phyloP scores from a whole-genome alignment of 2,329 filamentous ascomycete genomes.

The Talaromyces sp. region DNA sequence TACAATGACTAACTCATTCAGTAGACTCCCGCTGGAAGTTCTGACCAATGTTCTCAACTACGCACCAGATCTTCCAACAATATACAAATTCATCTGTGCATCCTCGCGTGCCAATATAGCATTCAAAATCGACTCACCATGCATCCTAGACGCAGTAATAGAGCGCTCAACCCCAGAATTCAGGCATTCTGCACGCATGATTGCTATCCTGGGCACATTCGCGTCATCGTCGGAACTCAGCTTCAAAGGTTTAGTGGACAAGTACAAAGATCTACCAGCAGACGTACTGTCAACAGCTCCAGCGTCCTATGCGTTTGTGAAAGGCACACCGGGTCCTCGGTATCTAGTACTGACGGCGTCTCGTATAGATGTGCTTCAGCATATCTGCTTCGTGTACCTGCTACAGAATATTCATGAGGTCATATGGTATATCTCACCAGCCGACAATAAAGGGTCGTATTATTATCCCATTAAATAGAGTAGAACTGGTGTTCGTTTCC shows the following conservation, averaged over 20 bases:
- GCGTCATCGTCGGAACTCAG: background rate
- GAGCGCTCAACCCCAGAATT: slow-evolving; percentile 11
- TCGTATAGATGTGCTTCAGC: slow-evolving; percentile 13
- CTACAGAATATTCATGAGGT: slow-evolving; percentile 17
- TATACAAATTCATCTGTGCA: slow-evolving; percentile 12
- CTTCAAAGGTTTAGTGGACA: slow-evolving; percentile 1
- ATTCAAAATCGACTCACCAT: slow-evolving; percentile 7
- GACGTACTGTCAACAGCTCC: slow-evolving; percentile 5
- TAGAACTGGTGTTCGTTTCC: background rate
- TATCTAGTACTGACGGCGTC: slow-evolving; percentile 12
- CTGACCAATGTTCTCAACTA: background rate
- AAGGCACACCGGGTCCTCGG: slow-evolving; percentile 6
- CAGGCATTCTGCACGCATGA: slow-evolving; percentile 5
- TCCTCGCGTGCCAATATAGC: background rate
- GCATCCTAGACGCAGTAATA: slow-evolving; percentile 8
- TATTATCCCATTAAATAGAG: slow-evolving; percentile 1
- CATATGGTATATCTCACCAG: background rate
- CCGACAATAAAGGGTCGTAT: background rate
- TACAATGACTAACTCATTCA: background rate
- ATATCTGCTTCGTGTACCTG: slow-evolving; percentile 11
- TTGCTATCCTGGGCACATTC: slow-evolving; percentile 12
- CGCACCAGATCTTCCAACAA: slow-evolving; percentile 9
- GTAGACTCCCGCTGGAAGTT: slow-evolving; percentile 8
- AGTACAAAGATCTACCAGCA: slow-evolving; percentile 2
- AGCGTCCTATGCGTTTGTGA: slow-evolving; percentile 11